A percentile compares a stretch with the other conserved stretches of the same genome.
These are phyloP conservation scores for Solanum chacoense DNA, from an alignment of 305 asterid genomes.

Conservation along the genomic window DNA sequence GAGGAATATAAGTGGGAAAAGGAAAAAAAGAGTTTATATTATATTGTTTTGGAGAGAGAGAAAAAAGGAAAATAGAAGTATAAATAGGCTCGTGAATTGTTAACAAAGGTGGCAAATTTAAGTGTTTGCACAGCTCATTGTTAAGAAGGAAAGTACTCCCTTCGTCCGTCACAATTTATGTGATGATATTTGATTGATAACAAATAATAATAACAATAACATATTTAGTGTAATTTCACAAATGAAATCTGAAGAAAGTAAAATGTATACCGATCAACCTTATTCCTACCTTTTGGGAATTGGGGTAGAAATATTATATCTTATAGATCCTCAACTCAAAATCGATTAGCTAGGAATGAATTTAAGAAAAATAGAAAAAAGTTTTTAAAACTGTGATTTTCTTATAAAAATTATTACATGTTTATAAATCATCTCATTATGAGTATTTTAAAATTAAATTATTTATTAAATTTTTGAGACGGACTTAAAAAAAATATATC, in stretches of 20 bases:
- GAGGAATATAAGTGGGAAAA: neutral
- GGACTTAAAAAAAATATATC: rapidly evolving
- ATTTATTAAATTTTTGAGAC: neutral
- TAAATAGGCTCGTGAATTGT: slow-evolving; percentile 46
- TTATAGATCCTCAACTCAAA: neutral
- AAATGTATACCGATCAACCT: neutral
- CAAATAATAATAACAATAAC: neutral
- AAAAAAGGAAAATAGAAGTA: neutral
- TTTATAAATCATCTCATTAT: neutral
- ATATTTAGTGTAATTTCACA: neutral
- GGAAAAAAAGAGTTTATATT: neutral
- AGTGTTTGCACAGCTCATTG: slow-evolving; percentile 16
- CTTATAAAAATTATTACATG: neutral
- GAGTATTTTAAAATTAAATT: neutral
- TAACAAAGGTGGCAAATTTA: slow-evolving; percentile 1
- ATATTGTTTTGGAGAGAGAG: neutral
- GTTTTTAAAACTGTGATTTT: neutral
- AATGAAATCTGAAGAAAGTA: rapidly evolving
- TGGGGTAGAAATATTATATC: neutral
- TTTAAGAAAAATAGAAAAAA: neutral
- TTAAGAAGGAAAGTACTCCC: neutral
- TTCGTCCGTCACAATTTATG: neutral
- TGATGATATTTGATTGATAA: neutral
- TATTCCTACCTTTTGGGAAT: neutral
- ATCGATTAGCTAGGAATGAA: neutral